A percentile compares a stretch with the other conserved stretches of the same genome.
These are phyloP conservation scores for Panicum miliaceum DNA, from an alignment of 176 grass and related monocot genomes.

Conservation along the genomic window DNA sequence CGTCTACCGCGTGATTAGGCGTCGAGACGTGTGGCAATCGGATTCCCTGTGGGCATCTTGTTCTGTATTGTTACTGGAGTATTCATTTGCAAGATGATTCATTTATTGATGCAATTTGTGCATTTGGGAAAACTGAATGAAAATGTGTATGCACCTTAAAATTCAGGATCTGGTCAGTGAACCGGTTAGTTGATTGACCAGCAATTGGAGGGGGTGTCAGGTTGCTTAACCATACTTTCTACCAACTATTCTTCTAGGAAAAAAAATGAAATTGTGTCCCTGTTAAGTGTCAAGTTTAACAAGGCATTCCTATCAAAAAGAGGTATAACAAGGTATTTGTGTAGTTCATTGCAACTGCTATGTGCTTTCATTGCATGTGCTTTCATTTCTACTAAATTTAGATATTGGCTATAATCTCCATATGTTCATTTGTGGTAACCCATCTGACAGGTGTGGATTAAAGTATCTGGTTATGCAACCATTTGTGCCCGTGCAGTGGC, in stretches of 20 bases:
- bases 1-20: not conserved
- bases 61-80: not conserved
- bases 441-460: not conserved
- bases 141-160: not conserved
- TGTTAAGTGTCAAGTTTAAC: not conserved
- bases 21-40: not conserved
- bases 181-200: not conserved
- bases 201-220: not conserved
- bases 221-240: too few species aligned
- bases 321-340: not conserved
- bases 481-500: not conserved
- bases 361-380: not conserved
- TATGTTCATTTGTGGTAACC: not conserved
- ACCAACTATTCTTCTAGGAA: not conserved
- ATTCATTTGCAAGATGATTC: not conserved
- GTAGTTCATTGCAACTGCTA: constrained; percentile 6
- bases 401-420: constrained; percentile 1
- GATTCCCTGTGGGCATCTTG: not conserved
- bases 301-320: too few species aligned
- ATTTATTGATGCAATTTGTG: not conserved
- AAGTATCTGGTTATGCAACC: not conserved
- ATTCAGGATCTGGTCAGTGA: not conserved
- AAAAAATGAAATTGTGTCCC: not conserved
- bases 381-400: not conserved
- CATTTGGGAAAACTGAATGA: not conserved